Base-by-base conservation (phyloP, 495 filamentous ascomycete species). In the Astrothelium macrocarpum region DNA sequence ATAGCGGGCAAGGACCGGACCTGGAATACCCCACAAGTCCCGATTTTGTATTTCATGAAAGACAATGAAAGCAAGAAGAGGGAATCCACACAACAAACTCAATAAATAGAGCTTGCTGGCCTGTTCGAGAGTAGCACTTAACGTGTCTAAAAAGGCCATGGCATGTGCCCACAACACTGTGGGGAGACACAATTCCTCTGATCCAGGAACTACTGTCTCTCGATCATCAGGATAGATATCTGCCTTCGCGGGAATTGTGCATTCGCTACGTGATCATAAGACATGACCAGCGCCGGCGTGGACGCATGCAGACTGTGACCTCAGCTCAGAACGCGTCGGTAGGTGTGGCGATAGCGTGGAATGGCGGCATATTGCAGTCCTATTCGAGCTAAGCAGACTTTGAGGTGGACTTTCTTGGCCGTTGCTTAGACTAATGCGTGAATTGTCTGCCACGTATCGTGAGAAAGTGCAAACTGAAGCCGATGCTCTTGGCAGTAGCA, bases 11-110 rank as follows among this genome's bases (percentile, higher is more conserved):
- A 56, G 20, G 16, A 56, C 7, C 25, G 49, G 49, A 29, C 49
- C 49, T n/a, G 49, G 49, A 56, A 56, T 56, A 11, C 49, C 49
- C 49, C 49, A 56, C 16, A 56, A 29, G 20, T 56, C 49, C 20
- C 49, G 49, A 16, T 56, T 56, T 28, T 56, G n/a, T 26, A 56
- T 28, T 56, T 56, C 49, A 29, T 28, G 49, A 56, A 29, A 56
- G 49, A 56, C 20, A 10, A 56, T 11, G 49, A 26, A 56, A 56
- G 25, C 16, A 11, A 29, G 29, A 25, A 56, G 5, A 11, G 16
- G 29, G 25, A 56, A 28, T n/a, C 12, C 20, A 29, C 49, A 56
- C 2, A 29, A 3, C 12, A 28, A 28, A 9, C 49, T 25, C 25
- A 56, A 20, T 25, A 56, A 56, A 56, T 26, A 28, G 49, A 26